Percentiles rank a stretch among this genome's conserved stretches.
Evolutionary conservation across 2,329 filamentous ascomycete genomes (phyloP).

Genomic region (Trichophyton benhamiae): DNA sequence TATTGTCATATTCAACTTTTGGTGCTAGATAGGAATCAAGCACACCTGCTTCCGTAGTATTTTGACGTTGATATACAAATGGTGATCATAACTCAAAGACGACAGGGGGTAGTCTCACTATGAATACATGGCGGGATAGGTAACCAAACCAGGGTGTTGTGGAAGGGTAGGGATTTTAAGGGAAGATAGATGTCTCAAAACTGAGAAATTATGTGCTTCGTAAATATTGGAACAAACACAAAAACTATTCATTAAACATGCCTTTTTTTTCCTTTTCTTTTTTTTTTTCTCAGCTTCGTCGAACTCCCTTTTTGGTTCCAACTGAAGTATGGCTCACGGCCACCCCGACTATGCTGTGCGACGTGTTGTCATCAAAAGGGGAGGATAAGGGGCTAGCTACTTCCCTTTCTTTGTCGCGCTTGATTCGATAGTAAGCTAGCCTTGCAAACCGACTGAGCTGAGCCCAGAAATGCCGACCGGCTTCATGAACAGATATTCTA

Average conservation of each 20-base stretch:
- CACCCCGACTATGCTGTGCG: conserved; percentile 25
- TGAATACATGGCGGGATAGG: neutral
- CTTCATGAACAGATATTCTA: conserved; percentile 72
- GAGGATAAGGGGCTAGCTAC: conserved; percentile 15
- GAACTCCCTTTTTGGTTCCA: neutral
- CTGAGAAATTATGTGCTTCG: neutral
- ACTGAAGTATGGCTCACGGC: conserved; percentile 13
- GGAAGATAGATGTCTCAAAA: neutral
- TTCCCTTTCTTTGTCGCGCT: conserved; percentile 44
- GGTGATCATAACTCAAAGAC: neutral
- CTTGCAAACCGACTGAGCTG: conserved; percentile 78
- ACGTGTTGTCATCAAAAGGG: conserved; percentile 17
- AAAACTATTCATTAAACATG: neutral
- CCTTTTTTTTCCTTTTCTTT: neutral
- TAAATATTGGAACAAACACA: neutral
- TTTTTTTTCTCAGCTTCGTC: neutral
- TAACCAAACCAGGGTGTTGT: neutral
- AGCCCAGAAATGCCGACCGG: conserved; percentile 86
- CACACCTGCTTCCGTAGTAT: neutral
- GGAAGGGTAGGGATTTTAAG: neutral
- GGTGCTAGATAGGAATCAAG: neutral
- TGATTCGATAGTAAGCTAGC: conserved; percentile 68
- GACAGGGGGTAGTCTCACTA: neutral
- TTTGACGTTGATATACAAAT: neutral
- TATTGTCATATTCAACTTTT: neutral